A percentile compares a stretch with the other conserved stretches of the same genome.
Conservation (phyloP, 345 rosid genomes). For the Linum tenue region DNA sequence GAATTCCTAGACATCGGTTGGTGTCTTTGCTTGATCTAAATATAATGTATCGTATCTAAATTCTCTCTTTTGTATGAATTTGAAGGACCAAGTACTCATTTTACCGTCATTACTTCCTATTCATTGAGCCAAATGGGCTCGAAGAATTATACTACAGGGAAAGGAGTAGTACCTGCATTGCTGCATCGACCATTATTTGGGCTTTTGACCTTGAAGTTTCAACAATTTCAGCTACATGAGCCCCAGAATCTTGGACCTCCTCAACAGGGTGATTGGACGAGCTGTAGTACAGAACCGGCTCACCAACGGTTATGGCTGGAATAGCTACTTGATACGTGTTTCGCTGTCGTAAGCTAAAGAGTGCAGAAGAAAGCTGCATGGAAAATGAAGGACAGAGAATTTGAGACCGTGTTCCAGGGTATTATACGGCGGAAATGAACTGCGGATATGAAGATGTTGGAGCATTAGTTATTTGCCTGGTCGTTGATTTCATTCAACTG, state of each 20-base stretch:
- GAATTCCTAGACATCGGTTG: neutral
- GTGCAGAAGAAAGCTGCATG: conserved; percentile 64
- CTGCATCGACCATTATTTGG: conserved; percentile 56
- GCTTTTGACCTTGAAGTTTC: conserved; percentile 60
- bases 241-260: conserved; percentile 43
- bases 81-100: too few species aligned
- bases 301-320: conserved; percentile 24
- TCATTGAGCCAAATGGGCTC: neutral
- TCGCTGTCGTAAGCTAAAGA: conserved; percentile 58
- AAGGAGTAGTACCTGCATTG: conserved; percentile 43
- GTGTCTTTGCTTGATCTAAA: too few species aligned
- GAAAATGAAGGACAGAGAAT: conserved; percentile 5
- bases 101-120: too few species aligned
- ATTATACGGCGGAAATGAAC: neutral
- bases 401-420: neutral
- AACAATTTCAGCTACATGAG: conserved; percentile 59
- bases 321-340: conserved; percentile 60
- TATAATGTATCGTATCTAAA: too few species aligned
- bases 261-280: conserved; percentile 31
- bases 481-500: conserved; percentile 67
- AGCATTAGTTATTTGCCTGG: conserved; percentile 35
- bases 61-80: too few species aligned
- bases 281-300: conserved; percentile 32
- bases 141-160: neutral
- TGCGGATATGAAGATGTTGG: neutral